Base-by-base conservation (phyloP, 2,329 filamentous ascomycete genomes). In the Colletotrichum australisinense region DNA sequence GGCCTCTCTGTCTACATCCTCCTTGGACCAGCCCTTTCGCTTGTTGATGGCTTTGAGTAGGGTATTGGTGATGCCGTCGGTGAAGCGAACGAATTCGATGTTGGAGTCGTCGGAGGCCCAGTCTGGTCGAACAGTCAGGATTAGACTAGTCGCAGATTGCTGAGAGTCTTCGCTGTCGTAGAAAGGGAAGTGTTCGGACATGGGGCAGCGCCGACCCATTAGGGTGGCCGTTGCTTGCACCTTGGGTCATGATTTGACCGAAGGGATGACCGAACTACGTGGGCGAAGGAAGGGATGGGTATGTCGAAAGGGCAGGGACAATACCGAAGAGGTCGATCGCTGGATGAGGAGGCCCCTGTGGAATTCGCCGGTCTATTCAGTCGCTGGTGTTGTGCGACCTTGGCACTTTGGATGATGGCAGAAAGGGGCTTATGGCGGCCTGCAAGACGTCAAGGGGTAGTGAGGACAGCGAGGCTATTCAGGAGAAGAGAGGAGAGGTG, bases 61-160 rank as follows among this genome's bases (percentile, higher is more conserved):
- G 63, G 95, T 98, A 84, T 99, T 99, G 77, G 97, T 99, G 85
- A 98, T 99, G 80, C 97, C 97, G 80, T 99, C 97, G 52, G 95
- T 99, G 86, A 98, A 99, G 76, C 94, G 93, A 77, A 95, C 89
- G 80, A 98, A 94, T 79, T 97, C 92, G 78, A 99, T 89, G 56
- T 92, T 90, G 70, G 94, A 93, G 76, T 92, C 91, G 46, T 89
- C 86, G 60, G 89, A 88, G 77, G 91, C 88, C 97, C 97, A 99
- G 78, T 97, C 91, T 12, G 95, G 95, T 73, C 93, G 90, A 74
- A 98, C 87, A 32, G 94, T 90, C 77, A 95, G 87, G 78, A 98
- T 92, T 75, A 99, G 90, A 76, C 90, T 89, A 74, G 94, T 87
- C 66, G 95, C 96, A 24, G 96, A 97, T 71, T 90, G 88, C 76